These are phyloP conservation scores for Fusarium sp. DNA, from an alignment of 2,329 filamentous ascomycete genomes.

Conservation along the genomic window DNA sequence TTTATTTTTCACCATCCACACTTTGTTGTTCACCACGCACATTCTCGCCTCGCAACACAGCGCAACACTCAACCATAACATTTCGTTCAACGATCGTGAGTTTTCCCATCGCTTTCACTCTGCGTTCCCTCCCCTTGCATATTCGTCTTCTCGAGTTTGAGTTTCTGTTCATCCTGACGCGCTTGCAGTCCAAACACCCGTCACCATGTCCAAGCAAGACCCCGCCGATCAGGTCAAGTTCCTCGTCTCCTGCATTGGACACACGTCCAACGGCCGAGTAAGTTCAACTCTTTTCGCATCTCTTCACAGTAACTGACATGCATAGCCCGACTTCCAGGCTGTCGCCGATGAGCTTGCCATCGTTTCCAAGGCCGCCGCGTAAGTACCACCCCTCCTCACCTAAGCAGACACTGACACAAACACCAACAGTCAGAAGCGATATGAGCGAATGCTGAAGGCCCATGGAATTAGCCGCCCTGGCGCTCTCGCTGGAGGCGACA, in stretches of 20 bases:
- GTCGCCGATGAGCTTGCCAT: conserved; percentile 75
- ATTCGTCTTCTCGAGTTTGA: neutral
- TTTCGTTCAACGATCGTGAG: conserved; percentile 5
- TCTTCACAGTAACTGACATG: neutral
- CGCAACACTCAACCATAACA: conserved; percentile 10
- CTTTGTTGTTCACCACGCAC: conserved; percentile 1
- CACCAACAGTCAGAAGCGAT: conserved; percentile 70
- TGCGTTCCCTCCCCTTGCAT: neutral
- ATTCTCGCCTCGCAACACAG: neutral
- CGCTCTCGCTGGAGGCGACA: conserved; percentile 8
- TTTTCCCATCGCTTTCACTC: neutral
- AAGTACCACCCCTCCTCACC: conserved; percentile 52
- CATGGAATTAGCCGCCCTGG: conserved; percentile 58
- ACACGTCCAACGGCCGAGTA: conserved; percentile 71
- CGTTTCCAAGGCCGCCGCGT: conserved; percentile 76
- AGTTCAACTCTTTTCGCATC: conserved; percentile 20
- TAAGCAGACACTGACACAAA: neutral
- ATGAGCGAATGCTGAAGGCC: conserved; percentile 73
- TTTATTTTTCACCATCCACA: neutral
- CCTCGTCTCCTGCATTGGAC: conserved; percentile 73
- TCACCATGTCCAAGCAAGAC: conserved; percentile 63
- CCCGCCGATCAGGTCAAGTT: conserved; percentile 72
- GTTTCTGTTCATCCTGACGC: conserved; percentile 2
- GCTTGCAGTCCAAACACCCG: conserved; percentile 29
- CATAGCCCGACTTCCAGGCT: conserved; percentile 71